Evolutionary conservation across 441 rosid species (phyloP).

Genomic region (Francoa sonchifolia): DNA sequence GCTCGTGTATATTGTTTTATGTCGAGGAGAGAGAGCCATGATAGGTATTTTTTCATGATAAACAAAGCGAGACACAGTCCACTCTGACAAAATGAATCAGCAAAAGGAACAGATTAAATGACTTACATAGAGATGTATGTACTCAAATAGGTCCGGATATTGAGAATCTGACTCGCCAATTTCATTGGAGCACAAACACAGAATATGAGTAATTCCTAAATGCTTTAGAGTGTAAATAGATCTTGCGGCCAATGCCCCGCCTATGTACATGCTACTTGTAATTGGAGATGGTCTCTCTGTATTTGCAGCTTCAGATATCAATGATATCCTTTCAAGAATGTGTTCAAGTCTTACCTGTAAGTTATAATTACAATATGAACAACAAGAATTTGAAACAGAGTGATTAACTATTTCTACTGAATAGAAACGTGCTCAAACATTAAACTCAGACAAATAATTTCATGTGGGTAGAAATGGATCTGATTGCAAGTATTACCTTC

Average conservation of each 20-base stretch:
- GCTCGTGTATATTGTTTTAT: too few relatives aligned
- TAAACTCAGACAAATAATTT: not conserved
- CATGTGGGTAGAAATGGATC: not conserved
- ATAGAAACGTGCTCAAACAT: too few relatives aligned
- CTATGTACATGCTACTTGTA: slow-evolving; percentile 59
- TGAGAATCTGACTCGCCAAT: slow-evolving; percentile 96
- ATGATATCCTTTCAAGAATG: slow-evolving; percentile 86
- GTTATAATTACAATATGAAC: not conserved
- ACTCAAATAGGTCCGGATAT: slow-evolving; percentile 59
- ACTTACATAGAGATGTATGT: slow-evolving; percentile 81
- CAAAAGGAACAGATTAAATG: not conserved
- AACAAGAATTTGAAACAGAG: not conserved
- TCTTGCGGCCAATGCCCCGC: slow-evolving; percentile 92
- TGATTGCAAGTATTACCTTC: slow-evolving; percentile 41
- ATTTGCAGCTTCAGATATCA: slow-evolving; percentile 92
- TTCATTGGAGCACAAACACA: slow-evolving; percentile 93
- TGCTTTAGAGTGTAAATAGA: slow-evolving; percentile 75
- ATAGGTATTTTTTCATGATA: not conserved
- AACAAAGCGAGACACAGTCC: not conserved
- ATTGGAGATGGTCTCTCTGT: slow-evolving; percentile 92
- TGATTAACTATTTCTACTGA: not conserved
- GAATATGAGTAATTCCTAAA: slow-evolving; percentile 64
- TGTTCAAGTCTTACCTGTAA: slow-evolving; percentile 93
- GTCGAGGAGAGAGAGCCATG: too few relatives aligned
- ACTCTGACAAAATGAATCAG: not conserved